These are phyloP conservation scores for Cercospora sp. DNA, from an alignment of 2,329 filamentous ascomycete genomes.

Conservation along the genomic window DNA sequence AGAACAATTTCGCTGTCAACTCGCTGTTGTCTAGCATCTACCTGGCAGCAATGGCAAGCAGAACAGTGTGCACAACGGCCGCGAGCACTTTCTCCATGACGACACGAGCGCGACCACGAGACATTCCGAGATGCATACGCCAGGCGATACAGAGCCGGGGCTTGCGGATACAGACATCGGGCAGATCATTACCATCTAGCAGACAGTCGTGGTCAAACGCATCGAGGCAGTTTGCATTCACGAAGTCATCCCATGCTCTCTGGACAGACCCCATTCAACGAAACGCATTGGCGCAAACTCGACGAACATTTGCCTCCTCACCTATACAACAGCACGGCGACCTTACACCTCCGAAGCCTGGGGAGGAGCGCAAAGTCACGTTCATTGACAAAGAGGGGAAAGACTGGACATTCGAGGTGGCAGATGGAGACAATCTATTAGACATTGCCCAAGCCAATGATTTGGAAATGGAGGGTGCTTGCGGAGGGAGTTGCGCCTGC, in stretches of 20 bases:
- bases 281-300: neutral
- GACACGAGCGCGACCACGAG: conserved; percentile 9
- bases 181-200: neutral
- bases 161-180: conserved; percentile 7
- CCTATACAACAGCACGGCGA: conserved; percentile 67
- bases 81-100: conserved; percentile 4
- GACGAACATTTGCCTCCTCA: conserved; percentile 17
- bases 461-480: conserved; percentile 96
- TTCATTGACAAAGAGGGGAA: conserved; percentile 90
- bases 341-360: conserved; percentile 77
- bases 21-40: neutral
- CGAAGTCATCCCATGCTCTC: neutral
- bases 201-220: neutral
- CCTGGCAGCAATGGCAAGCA: conserved; percentile 10
- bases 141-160: neutral
- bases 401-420: conserved; percentile 74
- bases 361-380: conserved; percentile 87
- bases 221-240: neutral
- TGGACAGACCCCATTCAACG: neutral
- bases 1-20: neutral
- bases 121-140: conserved; percentile 14
- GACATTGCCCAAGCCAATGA: conserved; percentile 95
- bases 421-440: conserved; percentile 85
- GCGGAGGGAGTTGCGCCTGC: conserved; percentile 90
- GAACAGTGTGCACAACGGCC: conserved; percentile 7